These are phyloP conservation scores for Ustilago cynodontis DNA, from an alignment of 1,284 basidiomycete species.

Conservation along the genomic window DNA sequence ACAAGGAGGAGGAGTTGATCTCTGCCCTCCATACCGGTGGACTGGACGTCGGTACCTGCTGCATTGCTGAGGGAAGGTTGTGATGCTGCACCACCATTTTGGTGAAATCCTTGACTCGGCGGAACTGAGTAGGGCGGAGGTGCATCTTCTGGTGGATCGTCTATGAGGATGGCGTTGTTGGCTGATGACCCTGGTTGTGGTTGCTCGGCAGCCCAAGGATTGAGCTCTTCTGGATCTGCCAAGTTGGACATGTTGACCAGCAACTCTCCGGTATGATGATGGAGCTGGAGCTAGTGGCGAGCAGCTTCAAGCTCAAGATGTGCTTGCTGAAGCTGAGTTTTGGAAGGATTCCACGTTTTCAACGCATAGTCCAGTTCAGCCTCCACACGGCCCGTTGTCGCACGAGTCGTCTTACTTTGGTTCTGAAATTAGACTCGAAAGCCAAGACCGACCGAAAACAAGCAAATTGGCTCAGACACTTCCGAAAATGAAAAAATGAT, in stretches of 20 bases:
- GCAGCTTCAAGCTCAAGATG: too few species aligned
- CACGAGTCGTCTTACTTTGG: slow-evolving; percentile 7
- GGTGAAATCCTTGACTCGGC: slow-evolving; percentile 19
- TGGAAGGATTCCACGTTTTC: slow-evolving; percentile 15
- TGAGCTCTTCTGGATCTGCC: slow-evolving; percentile 21
- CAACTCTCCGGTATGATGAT: not conserved
- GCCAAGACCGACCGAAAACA: not conserved
- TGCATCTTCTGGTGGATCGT: slow-evolving; percentile 33
- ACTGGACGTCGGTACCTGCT: slow-evolving; percentile 4
- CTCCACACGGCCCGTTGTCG: slow-evolving; percentile 9
- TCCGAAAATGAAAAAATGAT: slow-evolving; percentile 10
- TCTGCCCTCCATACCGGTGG: slow-evolving; percentile 43
- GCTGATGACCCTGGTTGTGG: slow-evolving; percentile 22
- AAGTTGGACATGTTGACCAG: slow-evolving; percentile 21
- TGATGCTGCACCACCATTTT: not conserved
- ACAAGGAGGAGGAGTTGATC: slow-evolving; percentile 53
- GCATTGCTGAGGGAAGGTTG: not conserved
- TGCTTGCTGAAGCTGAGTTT: too few species aligned
- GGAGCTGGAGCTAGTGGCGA: not conserved
- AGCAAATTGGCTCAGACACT: not conserved
- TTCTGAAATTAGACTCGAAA: not conserved
- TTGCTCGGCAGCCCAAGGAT: slow-evolving; percentile 20
- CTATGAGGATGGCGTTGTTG: slow-evolving; percentile 35
- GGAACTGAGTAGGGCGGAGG: slow-evolving; percentile 1
- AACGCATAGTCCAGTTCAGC: slow-evolving; percentile 14